Evolutionary conservation across 2,329 filamentous ascomycete species (phyloP).

Genomic region (Cladosporium sphaerospermum): DNA sequence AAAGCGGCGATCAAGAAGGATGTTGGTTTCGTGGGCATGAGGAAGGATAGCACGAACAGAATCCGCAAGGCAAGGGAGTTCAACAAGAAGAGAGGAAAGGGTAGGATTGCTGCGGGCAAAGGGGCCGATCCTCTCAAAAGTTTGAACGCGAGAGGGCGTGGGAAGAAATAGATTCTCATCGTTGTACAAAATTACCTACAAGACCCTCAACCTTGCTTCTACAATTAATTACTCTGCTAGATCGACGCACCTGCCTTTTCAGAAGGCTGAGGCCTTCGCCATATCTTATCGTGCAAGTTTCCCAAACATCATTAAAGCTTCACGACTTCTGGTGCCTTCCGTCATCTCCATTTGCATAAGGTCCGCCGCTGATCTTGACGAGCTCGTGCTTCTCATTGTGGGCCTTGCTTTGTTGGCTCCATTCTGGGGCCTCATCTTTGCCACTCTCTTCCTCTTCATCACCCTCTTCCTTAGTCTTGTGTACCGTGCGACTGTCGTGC

Average conservation of each 20-base stretch:
- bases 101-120: conserved; percentile 51
- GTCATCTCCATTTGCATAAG: conserved; percentile 32
- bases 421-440: conserved; percentile 54
- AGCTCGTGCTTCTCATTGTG: conserved; percentile 52
- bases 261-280: background rate
- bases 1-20: conserved; percentile 60
- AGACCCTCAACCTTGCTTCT: no score
- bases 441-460: conserved; percentile 57
- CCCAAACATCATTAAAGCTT: background rate
- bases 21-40: conserved; percentile 69
- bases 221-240: background rate
- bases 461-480: conserved; percentile 57
- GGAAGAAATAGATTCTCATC: conserved; percentile 24
- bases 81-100: conserved; percentile 41
- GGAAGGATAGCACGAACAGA: conserved; percentile 45
- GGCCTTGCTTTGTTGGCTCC: conserved; percentile 51
- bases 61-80: conserved; percentile 40
- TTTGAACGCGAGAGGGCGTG: conserved; percentile 54
- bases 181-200: background rate
- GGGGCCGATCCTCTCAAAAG: conserved; percentile 83
- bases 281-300: background rate
- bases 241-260: background rate
- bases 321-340: conserved; percentile 29
- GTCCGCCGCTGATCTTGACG: conserved; percentile 42
- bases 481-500: conserved; percentile 53